These are phyloP conservation scores for Cercospora citrullina DNA, from an alignment of 2,329 filamentous ascomycete genomes.

Conservation along the genomic window DNA sequence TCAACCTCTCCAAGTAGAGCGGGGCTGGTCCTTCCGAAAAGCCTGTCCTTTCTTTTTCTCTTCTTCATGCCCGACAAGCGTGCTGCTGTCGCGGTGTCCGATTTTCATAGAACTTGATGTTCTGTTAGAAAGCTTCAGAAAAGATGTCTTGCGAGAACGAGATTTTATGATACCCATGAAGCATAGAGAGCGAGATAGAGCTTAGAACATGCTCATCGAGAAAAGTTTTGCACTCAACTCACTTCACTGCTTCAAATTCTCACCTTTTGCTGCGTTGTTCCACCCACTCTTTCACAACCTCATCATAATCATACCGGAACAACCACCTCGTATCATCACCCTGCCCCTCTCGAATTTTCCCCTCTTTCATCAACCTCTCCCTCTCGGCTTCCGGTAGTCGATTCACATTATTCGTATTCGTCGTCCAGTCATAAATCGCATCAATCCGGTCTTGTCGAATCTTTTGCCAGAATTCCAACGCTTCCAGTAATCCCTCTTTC, in stretches of 20 bases:
- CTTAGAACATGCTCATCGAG: background rate
- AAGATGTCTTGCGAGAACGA: background rate
- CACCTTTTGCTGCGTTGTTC: background rate
- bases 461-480: conserved; percentile 28
- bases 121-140: background rate
- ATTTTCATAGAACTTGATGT: background rate
- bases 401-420: conserved; percentile 26
- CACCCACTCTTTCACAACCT: conserved; percentile 23
- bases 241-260: background rate
- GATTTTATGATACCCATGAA: conserved; percentile 2
- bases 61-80: background rate
- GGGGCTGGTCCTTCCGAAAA: background rate
- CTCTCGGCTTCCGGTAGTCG: conserved; percentile 30
- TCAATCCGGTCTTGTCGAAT: conserved; percentile 31
- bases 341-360: conserved; percentile 22
- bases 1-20: background rate
- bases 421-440: conserved; percentile 27
- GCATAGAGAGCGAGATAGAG: background rate
- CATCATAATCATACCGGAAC: conserved; percentile 21
- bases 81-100: background rate
- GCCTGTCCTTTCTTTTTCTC: background rate
- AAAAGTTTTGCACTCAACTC: background rate
- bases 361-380: conserved; percentile 21
- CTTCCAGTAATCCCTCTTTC: conserved; percentile 14
- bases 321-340: conserved; percentile 29